These are phyloP conservation scores for Akanthomyces muscarius DNA, from an alignment of 2,329 filamentous ascomycete genomes.

Conservation along the genomic window DNA sequence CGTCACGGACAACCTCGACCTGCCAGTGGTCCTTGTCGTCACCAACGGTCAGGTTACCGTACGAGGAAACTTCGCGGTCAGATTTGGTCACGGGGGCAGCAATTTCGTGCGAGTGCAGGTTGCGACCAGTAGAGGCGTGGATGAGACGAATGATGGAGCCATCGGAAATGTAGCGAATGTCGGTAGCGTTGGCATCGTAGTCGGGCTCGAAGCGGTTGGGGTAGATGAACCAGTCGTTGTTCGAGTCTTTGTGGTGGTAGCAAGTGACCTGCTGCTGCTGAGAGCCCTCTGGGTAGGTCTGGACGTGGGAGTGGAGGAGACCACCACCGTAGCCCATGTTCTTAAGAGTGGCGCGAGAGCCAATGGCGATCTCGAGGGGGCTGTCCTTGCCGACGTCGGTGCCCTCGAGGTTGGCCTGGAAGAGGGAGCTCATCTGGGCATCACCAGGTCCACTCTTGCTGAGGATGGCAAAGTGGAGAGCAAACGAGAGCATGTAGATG, in stretches of 20 bases:
- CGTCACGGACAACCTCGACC: slow-evolving; percentile 86
- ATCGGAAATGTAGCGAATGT: slow-evolving; percentile 73
- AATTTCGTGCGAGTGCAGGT: slow-evolving; percentile 91
- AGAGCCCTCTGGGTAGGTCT: slow-evolving; percentile 93
- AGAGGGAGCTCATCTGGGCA: slow-evolving; percentile 99
- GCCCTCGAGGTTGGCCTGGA: slow-evolving; percentile 92
- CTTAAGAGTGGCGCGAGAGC: slow-evolving; percentile 89
- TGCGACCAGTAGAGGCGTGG: slow-evolving; percentile 92
- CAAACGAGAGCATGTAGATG: slow-evolving; percentile 95
- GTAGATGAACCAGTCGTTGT: slow-evolving; percentile 99
- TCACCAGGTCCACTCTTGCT: slow-evolving; percentile 93
- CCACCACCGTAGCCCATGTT: slow-evolving; percentile 99
- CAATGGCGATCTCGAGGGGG: slow-evolving; percentile 84
- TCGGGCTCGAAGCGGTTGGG: slow-evolving; percentile 76
- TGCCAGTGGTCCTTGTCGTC: slow-evolving; percentile 98
- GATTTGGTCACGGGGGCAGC: slow-evolving; percentile 83
- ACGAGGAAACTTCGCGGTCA: slow-evolving; percentile 90
- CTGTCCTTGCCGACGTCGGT: slow-evolving; percentile 94
- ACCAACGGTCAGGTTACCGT: slow-evolving; percentile 91
- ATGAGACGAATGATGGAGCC: slow-evolving; percentile 78
- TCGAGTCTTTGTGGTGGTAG: slow-evolving; percentile 99
- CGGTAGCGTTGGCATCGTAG: slow-evolving; percentile 62
- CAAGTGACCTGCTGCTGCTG: slow-evolving; percentile 95
- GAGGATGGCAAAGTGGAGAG: slow-evolving; percentile 87
- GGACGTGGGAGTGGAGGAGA: slow-evolving; percentile 91